phyloP scores from a whole-genome alignment of 805 yeast species.

The Zygosaccharomyces gambellarensis region DNA sequence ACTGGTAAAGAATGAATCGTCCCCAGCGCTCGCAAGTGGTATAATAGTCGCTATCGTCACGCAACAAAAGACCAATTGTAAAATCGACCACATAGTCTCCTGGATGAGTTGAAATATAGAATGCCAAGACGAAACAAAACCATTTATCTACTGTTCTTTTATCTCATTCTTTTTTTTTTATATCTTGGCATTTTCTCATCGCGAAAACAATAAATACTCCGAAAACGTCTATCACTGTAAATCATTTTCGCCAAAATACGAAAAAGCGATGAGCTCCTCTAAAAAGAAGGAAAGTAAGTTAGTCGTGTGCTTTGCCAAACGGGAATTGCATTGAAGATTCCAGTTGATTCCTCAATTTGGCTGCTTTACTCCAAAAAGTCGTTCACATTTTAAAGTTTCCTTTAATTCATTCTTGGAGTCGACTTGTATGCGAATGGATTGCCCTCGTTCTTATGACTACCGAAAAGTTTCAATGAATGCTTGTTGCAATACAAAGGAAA shows the following conservation, averaged over 20 bases:
- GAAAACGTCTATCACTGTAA: background rate
- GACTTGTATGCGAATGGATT: background rate
- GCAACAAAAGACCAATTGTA: constrained; percentile 1
- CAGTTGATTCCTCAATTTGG: background rate
- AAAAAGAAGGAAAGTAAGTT: too few species aligned
- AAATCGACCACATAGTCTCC: background rate
- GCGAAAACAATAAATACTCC: constrained; percentile 3
- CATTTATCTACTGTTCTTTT: background rate
- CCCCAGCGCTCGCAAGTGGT: constrained; percentile 10
- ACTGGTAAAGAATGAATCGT: constrained; percentile 17
- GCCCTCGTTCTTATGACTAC: background rate
- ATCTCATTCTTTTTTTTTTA: background rate
- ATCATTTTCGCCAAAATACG: background rate
- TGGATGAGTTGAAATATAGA: background rate
- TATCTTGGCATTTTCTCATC: constrained; percentile 1
- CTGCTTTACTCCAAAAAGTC: background rate
- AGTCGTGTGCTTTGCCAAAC: too few species aligned
- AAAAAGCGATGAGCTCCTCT: background rate
- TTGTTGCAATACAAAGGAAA: background rate
- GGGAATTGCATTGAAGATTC: background rate
- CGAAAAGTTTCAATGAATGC: background rate
- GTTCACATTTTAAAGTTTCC: background rate
- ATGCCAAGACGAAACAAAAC: background rate
- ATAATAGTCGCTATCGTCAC: constrained; percentile 1
- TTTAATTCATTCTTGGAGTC: background rate